Evolutionary conservation across 1,139 yeast genomes (phyloP), one percentile per base, ranked within the genome.

Genomic region (Pichia terricola): DNA sequence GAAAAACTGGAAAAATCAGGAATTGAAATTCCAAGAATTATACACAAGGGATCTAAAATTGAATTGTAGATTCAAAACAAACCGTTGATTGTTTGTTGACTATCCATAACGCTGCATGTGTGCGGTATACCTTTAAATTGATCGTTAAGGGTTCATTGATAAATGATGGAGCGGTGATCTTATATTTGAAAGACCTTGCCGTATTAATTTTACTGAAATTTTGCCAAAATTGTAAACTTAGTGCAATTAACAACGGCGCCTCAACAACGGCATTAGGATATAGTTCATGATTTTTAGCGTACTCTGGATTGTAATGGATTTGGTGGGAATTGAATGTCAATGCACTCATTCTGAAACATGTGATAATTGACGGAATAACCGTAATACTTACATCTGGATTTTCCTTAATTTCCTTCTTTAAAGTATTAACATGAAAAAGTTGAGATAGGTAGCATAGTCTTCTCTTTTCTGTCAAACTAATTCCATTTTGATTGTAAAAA

Each of bases 301-400:
- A 85, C 1, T 53, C 54, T 2, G 63, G 62, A 56, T 85, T 85
- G 58, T 77, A 77, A 60, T 91, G 98, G 38, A 91, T 85, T 46
- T 74, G 72, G 60, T 91, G 98, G 5, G 91, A 70, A 58, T 91
- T 91, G 63, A 78, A 78, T 0, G 94, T 80, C 45, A 89, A 62
- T 34, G 83, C 80, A 38, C 91, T 79, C 62, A 79, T 86, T 48
- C 87, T 67, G 54, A 80, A 55, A 38, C 54, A 51, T 7, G 62
- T 49, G 2, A 57, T 44, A 26, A 50, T 41, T 4, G 58, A 41
- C 7, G 60, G 58, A n/a, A 22, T 46, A 1, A 60, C 51, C 6
- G 39, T 37, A 8, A 31, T 35, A 27, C 45, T 36, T 7, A 35
- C 39, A 4, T 39, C 43, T 34, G 35, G 35, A 11, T 27, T 28